These are phyloP conservation scores for Rhodotorula toruloides DNA, from an alignment of 768 basidiomycete species.

Conservation along the genomic window DNA sequence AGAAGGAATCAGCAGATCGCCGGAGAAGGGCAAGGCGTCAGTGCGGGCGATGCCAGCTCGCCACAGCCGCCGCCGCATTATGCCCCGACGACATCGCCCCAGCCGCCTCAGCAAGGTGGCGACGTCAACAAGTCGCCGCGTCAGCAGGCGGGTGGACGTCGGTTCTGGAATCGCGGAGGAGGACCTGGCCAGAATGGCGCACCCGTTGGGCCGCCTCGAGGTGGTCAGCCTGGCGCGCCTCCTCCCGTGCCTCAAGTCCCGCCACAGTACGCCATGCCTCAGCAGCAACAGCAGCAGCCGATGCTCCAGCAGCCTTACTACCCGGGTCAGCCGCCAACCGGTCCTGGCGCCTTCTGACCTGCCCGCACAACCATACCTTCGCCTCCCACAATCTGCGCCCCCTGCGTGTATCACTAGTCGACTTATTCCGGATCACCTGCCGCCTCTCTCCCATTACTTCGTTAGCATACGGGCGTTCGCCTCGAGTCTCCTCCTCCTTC, in stretches of 20 bases:
- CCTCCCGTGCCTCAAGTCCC: neutral
- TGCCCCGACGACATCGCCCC: constrained; percentile 6
- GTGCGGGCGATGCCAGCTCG: neutral
- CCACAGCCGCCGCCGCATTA: constrained; percentile 12
- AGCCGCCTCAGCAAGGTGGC: constrained; percentile 17
- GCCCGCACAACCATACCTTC: no score
- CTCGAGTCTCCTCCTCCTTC: neutral
- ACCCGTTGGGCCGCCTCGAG: neutral
- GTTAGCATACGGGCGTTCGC: neutral
- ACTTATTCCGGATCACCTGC: no score
- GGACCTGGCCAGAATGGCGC: neutral
- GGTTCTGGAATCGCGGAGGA: constrained; percentile 15
- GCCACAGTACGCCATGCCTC: neutral
- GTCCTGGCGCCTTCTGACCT: no score
- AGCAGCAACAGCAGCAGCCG: no score
- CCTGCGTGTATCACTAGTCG: no score
- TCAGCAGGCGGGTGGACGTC: constrained; percentile 8
- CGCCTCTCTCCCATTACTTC: no score
- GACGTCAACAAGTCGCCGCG: neutral
- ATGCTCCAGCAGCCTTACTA: neutral
- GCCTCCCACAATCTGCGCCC: no score
- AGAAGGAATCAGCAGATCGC: constrained; percentile 2
- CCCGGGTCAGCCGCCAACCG: neutral
- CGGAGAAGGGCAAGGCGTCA: neutral
- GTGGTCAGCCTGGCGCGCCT: neutral